phyloP scores from a whole-genome alignment of 2,329 filamentous ascomycete species.

The Aspergillus cejpii region DNA sequence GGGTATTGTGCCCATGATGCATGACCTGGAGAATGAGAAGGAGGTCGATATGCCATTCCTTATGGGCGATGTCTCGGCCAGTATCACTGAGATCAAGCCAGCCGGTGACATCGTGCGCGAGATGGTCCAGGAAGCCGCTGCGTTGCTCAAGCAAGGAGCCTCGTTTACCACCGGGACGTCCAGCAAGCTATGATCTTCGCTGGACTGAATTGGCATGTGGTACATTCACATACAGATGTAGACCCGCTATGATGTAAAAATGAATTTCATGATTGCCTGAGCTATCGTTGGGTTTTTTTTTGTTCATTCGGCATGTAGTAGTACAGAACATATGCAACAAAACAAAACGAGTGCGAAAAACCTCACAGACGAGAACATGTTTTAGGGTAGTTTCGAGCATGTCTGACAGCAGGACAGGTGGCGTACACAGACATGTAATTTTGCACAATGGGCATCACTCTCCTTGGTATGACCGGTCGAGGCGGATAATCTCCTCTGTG shows the following conservation, averaged over 20 bases:
- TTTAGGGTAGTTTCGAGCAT: neutral
- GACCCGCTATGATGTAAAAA: neutral
- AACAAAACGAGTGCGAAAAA: slow-evolving; percentile 10
- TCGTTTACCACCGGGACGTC: slow-evolving; percentile 48
- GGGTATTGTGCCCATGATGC: slow-evolving; percentile 72
- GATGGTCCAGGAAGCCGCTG: slow-evolving; percentile 73
- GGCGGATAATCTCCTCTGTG: too few species aligned
- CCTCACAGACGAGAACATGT: neutral
- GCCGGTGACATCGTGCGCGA: slow-evolving; percentile 79
- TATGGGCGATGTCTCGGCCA: slow-evolving; percentile 88
- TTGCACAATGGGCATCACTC: too few species aligned
- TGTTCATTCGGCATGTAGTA: slow-evolving; percentile 26
- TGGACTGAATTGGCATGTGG: neutral
- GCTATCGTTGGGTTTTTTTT: slow-evolving; percentile 9
- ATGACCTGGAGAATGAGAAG: slow-evolving; percentile 74
- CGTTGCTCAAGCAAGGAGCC: slow-evolving; percentile 57
- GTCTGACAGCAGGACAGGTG: neutral
- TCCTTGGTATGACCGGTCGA: neutral
- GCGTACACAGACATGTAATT: too few species aligned
- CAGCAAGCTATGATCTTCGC: slow-evolving; percentile 42
- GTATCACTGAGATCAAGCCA: slow-evolving; percentile 69
- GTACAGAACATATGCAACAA: slow-evolving; percentile 21
- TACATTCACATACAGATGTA: neutral
- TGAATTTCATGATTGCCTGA: slow-evolving; percentile 4
- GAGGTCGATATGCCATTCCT: slow-evolving; percentile 81